Base-by-base conservation (phyloP, 2,329 filamentous ascomycete species). In the Diaporthe citri region DNA sequence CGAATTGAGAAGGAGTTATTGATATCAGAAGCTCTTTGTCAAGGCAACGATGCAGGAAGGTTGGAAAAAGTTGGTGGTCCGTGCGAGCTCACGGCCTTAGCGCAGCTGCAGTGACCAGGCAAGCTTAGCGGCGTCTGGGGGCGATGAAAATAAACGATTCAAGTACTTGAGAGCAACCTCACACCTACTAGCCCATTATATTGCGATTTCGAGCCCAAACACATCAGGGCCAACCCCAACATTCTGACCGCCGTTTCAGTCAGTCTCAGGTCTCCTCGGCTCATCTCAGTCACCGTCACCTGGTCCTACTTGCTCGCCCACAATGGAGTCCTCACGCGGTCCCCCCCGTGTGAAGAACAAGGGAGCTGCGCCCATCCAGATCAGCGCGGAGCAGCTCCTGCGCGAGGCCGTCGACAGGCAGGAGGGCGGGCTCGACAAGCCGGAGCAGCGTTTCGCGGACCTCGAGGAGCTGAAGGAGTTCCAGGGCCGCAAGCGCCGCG, bases 281-380 rank as follows among this genome's bases (percentile, higher is more conserved):
- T n/a, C 22, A 55, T 34, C 34, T 39, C 60, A 43, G 17, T 20
- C 56, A 64, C 28, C 31, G n/a, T 22, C 31, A 17, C 31, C 31
- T 39, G 64, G 46, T 20, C 46, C 46, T 34, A 12, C 60, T 31
- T 22, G 31, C 39, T 52, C 55, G 72, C 75, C 79, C 84, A 90
- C 77, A 78, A 98, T 98, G 96, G 96, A 98, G 88, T 91, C 93
- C 74, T 93, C 94, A 79, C 93, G 96, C 78, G 97, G 96, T 80
- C 96, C 97, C 75, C 96, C 97, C 17, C 90, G 95, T 90, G 97
- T 99, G 88, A 98, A 98, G 86, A 98, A 99, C 89, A 99, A 99
- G 93, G 95, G 94, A 78, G 90, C 97, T 1, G 96, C 96, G 86
- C 95, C 93, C 55, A 88, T 94, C 74, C 93, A 98, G 86, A 98